phyloP scores from a whole-genome alignment of 805 yeast species.

The Yueomyces sinensis region DNA sequence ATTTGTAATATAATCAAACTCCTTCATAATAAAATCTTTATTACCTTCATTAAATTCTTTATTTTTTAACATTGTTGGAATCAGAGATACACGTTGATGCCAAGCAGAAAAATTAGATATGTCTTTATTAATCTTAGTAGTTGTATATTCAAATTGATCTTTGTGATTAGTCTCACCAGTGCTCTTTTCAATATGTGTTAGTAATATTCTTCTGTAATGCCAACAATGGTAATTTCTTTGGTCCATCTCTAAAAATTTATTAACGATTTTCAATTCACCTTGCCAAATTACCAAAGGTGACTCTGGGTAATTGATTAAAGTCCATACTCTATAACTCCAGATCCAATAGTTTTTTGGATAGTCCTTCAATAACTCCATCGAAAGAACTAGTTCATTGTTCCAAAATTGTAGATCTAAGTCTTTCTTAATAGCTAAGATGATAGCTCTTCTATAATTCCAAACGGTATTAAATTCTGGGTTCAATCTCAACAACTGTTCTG shows the following conservation, averaged over 20 bases:
- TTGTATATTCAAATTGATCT: slow-evolving; percentile 64
- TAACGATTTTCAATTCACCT: slow-evolving; percentile 57
- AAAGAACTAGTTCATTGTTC: slow-evolving; percentile 48
- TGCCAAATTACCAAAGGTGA: slow-evolving; percentile 43
- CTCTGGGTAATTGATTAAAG: slow-evolving; percentile 37
- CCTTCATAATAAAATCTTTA: slow-evolving; percentile 31
- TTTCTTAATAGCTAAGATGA: slow-evolving; percentile 25
- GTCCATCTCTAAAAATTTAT: slow-evolving; percentile 55
- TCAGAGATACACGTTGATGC: slow-evolving; percentile 73
- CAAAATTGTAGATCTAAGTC: slow-evolving; percentile 21
- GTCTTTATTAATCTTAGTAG: slow-evolving; percentile 62
- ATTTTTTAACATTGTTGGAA: slow-evolving; percentile 35
- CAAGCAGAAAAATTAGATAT: slow-evolving; percentile 93
- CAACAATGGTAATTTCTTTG: slow-evolving; percentile 89
- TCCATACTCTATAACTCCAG: slow-evolving; percentile 90
- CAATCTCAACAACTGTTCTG: slow-evolving; percentile 42
- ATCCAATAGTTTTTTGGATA: slow-evolving; percentile 94
- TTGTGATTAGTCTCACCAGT: slow-evolving; percentile 21
- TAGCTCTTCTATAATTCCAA: slow-evolving; percentile 84
- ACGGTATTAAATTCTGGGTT: slow-evolving; percentile 83
- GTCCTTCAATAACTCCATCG: slow-evolving; percentile 41
- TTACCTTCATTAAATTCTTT: slow-evolving; percentile 12
- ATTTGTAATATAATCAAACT: slow-evolving; percentile 55
- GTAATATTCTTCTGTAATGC: slow-evolving; percentile 77
- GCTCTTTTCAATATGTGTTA: slow-evolving; percentile 22